phyloP scores from a whole-genome alignment of 2,329 filamentous ascomycete species.

The Aspergillus sp. region DNA sequence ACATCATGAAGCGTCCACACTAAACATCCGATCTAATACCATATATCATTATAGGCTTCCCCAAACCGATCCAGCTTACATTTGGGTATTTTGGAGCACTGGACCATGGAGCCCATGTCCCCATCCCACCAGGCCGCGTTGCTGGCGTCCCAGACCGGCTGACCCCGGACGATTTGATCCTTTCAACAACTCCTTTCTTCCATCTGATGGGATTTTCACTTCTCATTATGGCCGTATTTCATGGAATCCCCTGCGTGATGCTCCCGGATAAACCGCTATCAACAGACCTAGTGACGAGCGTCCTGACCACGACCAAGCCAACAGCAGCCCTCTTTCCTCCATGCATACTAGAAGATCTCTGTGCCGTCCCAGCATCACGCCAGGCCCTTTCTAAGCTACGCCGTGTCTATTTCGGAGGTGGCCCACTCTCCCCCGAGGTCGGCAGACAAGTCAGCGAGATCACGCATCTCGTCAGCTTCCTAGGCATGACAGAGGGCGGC shows the following conservation, averaged over 20 bases:
- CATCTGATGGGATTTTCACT: slow-evolving; percentile 13
- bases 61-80: slow-evolving; percentile 6
- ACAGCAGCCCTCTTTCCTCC: neutral
- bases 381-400: slow-evolving; percentile 1
- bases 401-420: neutral
- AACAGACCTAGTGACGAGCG: neutral
- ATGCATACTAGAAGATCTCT: neutral
- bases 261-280: slow-evolving; percentile 70
- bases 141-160: neutral
- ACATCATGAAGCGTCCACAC: neutral
- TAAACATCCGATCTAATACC: neutral
- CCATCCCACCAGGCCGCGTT: neutral
- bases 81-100: neutral
- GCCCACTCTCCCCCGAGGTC: neutral
- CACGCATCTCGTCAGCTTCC: neutral
- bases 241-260: slow-evolving; percentile 87
- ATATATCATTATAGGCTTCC: neutral
- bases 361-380: neutral
- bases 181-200: neutral
- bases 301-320: neutral
- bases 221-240: slow-evolving; percentile 87
- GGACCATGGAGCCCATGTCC: neutral
- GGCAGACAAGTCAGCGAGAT: neutral
- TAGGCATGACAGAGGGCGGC: neutral
- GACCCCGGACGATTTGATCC: neutral